These are phyloP conservation scores for Quercus berberidifolia DNA, from an alignment of 306 rosid species.

Conservation along the genomic window DNA sequence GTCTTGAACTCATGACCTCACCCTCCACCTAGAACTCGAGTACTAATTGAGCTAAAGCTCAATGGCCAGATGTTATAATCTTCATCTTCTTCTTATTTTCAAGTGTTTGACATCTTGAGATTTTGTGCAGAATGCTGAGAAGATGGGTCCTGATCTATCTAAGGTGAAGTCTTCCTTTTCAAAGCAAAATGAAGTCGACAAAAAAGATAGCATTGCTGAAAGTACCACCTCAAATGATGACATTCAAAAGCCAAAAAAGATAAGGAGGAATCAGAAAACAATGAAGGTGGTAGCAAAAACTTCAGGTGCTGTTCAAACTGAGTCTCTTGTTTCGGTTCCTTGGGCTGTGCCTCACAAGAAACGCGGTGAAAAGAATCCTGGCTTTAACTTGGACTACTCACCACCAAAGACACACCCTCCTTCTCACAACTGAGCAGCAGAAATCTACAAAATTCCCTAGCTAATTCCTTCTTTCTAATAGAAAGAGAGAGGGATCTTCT, in stretches of 20 bases:
- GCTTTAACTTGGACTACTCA: conserved; percentile 59
- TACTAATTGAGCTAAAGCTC: too few relatives aligned
- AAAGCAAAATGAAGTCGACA: conserved; percentile 9
- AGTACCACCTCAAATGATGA: conserved; percentile 2
- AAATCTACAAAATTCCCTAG: neutral
- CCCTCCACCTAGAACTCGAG: too few relatives aligned
- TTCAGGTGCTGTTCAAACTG: conserved; percentile 3
- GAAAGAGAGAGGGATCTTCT: neutral
- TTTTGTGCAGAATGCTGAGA: conserved; percentile 40
- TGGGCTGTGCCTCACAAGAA: conserved; percentile 59
- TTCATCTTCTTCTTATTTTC: neutral
- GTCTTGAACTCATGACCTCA: too few relatives aligned
- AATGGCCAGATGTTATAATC: neutral
- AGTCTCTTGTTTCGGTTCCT: conserved; percentile 40
- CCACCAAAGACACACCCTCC: conserved; percentile 90
- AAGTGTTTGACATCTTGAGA: neutral
- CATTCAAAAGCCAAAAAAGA: conserved; percentile 2
- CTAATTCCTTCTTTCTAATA: neutral
- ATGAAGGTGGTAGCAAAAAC: neutral
- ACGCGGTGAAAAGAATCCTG: conserved; percentile 46
- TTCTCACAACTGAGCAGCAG: conserved; percentile 53
- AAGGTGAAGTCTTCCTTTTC: conserved; percentile 1
- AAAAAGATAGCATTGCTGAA: conserved; percentile 4
- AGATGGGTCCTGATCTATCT: conserved; percentile 12
- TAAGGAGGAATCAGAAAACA: conserved; percentile 11